Evolutionary conservation across 768 basidiomycete genomes (phyloP), one percentile per base, ranked within the genome.

Genomic region (Goffeauzyma gilvescens): DNA sequence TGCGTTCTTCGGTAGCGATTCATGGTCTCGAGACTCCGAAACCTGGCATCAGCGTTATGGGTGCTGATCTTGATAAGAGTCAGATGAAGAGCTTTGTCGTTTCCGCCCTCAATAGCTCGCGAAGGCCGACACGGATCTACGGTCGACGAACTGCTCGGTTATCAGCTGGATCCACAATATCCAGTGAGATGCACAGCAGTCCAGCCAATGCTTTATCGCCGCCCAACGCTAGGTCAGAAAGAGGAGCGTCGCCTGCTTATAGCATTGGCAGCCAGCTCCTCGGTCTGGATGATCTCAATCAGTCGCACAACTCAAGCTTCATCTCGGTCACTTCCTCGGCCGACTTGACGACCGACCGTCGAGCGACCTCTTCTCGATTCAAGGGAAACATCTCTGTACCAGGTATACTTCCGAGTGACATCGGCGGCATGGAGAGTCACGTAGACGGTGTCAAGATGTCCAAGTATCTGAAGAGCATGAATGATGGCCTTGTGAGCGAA

Each of bases 401-500:
- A 5, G 33, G 33, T 3, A 30, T 44, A n/a, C 23, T 37, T n/a
- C 27, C 32, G 22, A 33, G 32, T 21, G 42, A 44, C 32, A 27
- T 44, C 21, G 42, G 42, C 6, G 15, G 48, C 3, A 46, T 43
- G 2, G 55, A 59, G 21, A 45, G 51, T 23, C 53, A 57, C 2
- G 57, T 50, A 5, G 55, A 61, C 40, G 60, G 55, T 3, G 46
- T 53, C 50, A 62, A 62, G 44, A 57, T 62, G 17, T 56, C 59
- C 24, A 56, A 55, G 41, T 58, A 62, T 35, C 51, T 62, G 13
- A 57, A 59, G 32, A 55, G 56, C 10, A 59, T 62, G 56, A 62
- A 62, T 42, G 54, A 56, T 46, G 56, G 58, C 26, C 41, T 62
- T 3, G 45, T 57, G 4, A 54, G 58, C 21, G 51, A 55, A 22